These are phyloP conservation scores for Eutrema yunnanense DNA, from an alignment of 345 rosid genomes.

Conservation along the genomic window DNA sequence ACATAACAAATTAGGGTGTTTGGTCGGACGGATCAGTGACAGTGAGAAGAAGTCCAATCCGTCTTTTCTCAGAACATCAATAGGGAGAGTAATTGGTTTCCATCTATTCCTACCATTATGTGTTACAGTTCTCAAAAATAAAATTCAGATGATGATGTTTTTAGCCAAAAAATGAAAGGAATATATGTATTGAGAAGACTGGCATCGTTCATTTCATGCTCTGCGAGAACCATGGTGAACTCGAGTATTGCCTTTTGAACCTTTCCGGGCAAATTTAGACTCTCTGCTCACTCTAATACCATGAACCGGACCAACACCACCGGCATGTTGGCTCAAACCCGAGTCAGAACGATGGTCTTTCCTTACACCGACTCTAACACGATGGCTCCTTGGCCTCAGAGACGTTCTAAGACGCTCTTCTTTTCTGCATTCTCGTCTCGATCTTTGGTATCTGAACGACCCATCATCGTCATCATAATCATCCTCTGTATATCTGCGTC, in stretches of 20 bases:
- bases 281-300: constrained; percentile 37
- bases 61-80: neutral
- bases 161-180: neutral
- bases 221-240: constrained; percentile 1
- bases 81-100: neutral
- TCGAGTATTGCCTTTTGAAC: constrained; percentile 8
- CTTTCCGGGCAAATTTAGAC: constrained; percentile 40
- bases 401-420: constrained; percentile 38
- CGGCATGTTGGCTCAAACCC: constrained; percentile 10
- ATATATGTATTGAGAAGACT: neutral
- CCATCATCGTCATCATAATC: constrained; percentile 1
- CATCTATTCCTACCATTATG: neutral
- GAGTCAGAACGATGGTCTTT: constrained; percentile 21
- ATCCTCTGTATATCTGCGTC: neutral
- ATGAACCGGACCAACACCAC: constrained; percentile 16
- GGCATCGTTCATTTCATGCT: neutral
- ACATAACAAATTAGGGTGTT: neutral
- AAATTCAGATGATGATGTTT: too few relatives aligned
- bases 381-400: constrained; percentile 39
- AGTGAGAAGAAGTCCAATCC: constrained; percentile 17
- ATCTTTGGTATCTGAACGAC: neutral
- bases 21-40: constrained; percentile 19
- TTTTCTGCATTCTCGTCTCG: constrained; percentile 15
- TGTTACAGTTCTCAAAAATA: too few relatives aligned
- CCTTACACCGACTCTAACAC: constrained; percentile 31